Percentiles rank a stretch among this genome's conserved stretches.
phyloP scores from a whole-genome alignment of 2,329 filamentous ascomycete genomes.

The Penicillium sp. region DNA sequence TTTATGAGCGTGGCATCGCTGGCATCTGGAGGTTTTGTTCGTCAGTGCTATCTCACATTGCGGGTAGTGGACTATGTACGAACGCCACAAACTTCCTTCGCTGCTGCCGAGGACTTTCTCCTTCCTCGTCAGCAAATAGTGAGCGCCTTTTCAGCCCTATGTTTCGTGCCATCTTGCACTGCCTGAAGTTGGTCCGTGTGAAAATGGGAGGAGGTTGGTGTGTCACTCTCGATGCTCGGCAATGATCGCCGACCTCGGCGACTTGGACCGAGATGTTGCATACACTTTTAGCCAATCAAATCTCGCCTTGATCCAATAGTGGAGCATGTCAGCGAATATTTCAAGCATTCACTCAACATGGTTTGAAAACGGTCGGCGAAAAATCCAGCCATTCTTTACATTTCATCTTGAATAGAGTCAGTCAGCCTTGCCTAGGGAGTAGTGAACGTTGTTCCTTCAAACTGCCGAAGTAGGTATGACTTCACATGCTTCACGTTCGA shows the following conservation, averaged over 20 bases:
- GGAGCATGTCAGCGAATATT: not conserved
- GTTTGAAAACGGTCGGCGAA: not conserved
- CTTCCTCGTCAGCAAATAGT: slow-evolving; percentile 20
- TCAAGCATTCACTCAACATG: not conserved
- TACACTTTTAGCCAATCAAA: slow-evolving; percentile 2
- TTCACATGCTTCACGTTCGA: not conserved
- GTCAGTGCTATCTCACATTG: slow-evolving; percentile 3
- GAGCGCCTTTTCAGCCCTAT: slow-evolving; percentile 22
- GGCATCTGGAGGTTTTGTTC: slow-evolving; percentile 36
- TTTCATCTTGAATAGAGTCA: not conserved
- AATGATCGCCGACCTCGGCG: slow-evolving; percentile 21
- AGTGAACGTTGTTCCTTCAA: not conserved
- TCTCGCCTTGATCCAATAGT: not conserved
- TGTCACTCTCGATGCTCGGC: slow-evolving; percentile 11
- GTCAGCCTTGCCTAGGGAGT: not conserved
- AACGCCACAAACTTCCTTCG: slow-evolving; percentile 40
- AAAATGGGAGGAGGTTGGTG: not conserved
- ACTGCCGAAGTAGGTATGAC: not conserved
- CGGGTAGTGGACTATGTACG: slow-evolving; percentile 11
- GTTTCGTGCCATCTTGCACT: slow-evolving; percentile 19
- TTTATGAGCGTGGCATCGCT: slow-evolving; percentile 52
- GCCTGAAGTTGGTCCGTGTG: slow-evolving; percentile 16
- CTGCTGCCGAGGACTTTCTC: slow-evolving; percentile 19
- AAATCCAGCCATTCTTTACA: not conserved
- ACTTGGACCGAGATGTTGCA: slow-evolving; percentile 10